These are phyloP conservation scores for Colletotrichum agaves DNA, from an alignment of 2,329 filamentous ascomycete genomes.

Conservation along the genomic window DNA sequence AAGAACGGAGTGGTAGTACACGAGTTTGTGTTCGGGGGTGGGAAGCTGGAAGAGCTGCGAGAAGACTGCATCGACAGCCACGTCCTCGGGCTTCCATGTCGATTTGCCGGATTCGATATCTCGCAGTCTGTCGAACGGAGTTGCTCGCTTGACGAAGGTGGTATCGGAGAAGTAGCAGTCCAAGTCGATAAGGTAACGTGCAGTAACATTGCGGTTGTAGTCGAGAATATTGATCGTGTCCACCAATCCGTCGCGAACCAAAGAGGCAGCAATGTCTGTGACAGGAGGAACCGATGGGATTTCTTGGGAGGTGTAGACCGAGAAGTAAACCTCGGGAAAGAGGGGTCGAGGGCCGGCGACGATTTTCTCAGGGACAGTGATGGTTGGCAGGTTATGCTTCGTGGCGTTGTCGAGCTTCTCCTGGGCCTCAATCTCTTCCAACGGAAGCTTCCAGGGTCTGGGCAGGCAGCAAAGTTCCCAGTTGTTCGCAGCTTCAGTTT, in stretches of 20 bases:
- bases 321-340: slow-evolving; percentile 94
- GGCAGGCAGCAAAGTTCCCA: slow-evolving; percentile 80
- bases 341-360: slow-evolving; percentile 78
- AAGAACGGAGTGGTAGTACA: slow-evolving; percentile 95
- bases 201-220: slow-evolving; percentile 89
- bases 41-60: slow-evolving; percentile 93
- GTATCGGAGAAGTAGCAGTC: slow-evolving; percentile 93
- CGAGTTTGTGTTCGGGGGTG: slow-evolving; percentile 87
- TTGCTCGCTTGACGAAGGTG: slow-evolving; percentile 94
- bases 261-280: slow-evolving; percentile 79
- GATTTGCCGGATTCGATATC: slow-evolving; percentile 72
- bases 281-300: slow-evolving; percentile 87
- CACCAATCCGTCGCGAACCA: slow-evolving; percentile 85
- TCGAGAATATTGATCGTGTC: slow-evolving; percentile 96
- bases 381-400: slow-evolving; percentile 82
- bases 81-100: slow-evolving; percentile 97
- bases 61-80: slow-evolving; percentile 97
- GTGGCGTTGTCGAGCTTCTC: slow-evolving; percentile 68
- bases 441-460: slow-evolving; percentile 73
- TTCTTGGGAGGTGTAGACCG: slow-evolving; percentile 89
- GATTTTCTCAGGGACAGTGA: slow-evolving; percentile 80
- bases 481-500: slow-evolving; percentile 75
- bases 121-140: slow-evolving; percentile 88
- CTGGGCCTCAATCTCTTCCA: slow-evolving; percentile 69
- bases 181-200: slow-evolving; percentile 90